Base-by-base conservation (phyloP, 805 yeast genomes). In the Yamadazyma akitaensis region DNA sequence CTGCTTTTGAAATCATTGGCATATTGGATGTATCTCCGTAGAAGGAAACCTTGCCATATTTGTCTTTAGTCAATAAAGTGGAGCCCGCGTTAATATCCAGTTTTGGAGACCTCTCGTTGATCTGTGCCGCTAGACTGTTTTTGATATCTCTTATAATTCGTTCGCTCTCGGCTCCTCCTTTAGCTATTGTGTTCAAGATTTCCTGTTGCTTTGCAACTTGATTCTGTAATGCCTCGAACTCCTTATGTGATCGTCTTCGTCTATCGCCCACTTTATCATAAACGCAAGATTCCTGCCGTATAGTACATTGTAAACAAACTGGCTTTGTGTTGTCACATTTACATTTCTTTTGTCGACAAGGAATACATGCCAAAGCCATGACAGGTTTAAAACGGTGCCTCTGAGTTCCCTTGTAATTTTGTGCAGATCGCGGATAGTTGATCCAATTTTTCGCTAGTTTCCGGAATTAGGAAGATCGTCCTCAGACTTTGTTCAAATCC, bases 381-480 rank as follows among this genome's bases (percentile, higher is more conserved):
- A 21, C 24, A 21, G 24, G 24, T 21, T 21, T 21, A 7, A 7
- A 5, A 21, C 4, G 24, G 24, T 21, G 7, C 7, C 24, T 21
- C 24, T 21, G 24, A 21, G 24, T 21, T 21, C 24, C 7, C 24
- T 7, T 7, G n/a, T 21, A 21, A 7, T 7, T 21, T 21, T 21
- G 24, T 21, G 24, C 7, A 21, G 24, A 21, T 21, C 24, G 24
- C 24, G 24, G 7, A 21, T 21, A 21, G 7, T 21, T 21, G 24
- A 21, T 21, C 24, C 24, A 21, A 21, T n/a, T n/a, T n/a, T n/a
- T n/a, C 76, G 26, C 68, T 75, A 36, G 72, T 79, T 28, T 65
- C 83, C 4, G 84, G 84, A 17, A 81, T 80, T 25, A n/a, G n/a
- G n/a, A n/a, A n/a, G n/a, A n/a, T n/a, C n/a, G n/a, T n/a, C n/a